A percentile compares a stretch with the other conserved stretches of the same genome.
phyloP scores from a whole-genome alignment of 2,329 filamentous ascomycete species.

The Phialophora chinensis region DNA sequence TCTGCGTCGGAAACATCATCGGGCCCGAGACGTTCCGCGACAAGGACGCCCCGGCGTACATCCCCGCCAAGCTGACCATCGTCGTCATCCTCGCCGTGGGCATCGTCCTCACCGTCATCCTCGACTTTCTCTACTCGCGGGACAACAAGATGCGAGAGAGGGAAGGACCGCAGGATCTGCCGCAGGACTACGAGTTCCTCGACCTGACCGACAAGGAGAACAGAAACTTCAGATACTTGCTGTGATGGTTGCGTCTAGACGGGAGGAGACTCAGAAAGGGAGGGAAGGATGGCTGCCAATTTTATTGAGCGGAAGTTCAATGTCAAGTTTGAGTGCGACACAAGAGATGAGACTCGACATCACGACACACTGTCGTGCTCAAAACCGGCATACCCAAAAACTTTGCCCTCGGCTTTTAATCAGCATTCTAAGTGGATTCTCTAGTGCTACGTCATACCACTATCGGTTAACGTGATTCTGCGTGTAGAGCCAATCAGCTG shows the following conservation, averaged over 20 bases:
- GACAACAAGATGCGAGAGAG: constrained; percentile 44
- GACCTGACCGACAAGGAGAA: constrained; percentile 45
- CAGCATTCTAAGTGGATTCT: too few relatives aligned
- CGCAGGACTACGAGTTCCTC: constrained; percentile 41
- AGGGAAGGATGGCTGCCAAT: too few relatives aligned
- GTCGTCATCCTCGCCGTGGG: constrained; percentile 46
- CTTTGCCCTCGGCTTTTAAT: too few relatives aligned
- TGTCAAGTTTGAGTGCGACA: too few relatives aligned
- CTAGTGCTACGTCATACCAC: too few relatives aligned
- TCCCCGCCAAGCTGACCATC: constrained; percentile 50
- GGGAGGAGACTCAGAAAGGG: background rate
- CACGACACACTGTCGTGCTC: too few relatives aligned
- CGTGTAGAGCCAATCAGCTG: too few relatives aligned
- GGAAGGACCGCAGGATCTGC: constrained; percentile 34
- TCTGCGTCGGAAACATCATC: constrained; percentile 52
- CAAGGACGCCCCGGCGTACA: constrained; percentile 50
- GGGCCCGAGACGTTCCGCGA: constrained; percentile 54
- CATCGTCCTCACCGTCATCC: constrained; percentile 39
- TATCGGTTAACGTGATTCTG: too few relatives aligned
- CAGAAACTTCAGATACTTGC: constrained; percentile 38
- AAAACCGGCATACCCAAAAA: too few relatives aligned
- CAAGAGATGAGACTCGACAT: too few relatives aligned
- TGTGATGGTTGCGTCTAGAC: constrained; percentile 12
- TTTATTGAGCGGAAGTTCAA: too few relatives aligned
- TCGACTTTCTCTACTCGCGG: constrained; percentile 42